Percentiles rank a stretch among this genome's conserved stretches.
phyloP scores from a whole-genome alignment of 768 basidiomycete species.

The Mycena galericulata region DNA sequence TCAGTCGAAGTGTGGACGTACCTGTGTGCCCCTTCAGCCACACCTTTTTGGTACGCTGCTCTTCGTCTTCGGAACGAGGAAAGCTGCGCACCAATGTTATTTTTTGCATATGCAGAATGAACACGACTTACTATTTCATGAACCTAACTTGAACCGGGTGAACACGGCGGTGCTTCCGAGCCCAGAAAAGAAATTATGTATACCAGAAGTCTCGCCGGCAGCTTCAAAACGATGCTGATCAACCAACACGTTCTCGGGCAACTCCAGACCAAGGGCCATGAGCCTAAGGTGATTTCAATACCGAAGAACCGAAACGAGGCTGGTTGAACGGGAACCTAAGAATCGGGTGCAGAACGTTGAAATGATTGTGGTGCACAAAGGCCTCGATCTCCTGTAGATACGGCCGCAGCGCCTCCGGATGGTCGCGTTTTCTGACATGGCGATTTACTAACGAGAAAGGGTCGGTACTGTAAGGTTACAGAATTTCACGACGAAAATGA shows the following conservation, averaged over 20 bases:
- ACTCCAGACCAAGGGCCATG: conserved; percentile 57
- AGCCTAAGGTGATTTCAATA: conserved; percentile 40
- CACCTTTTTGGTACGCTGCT: conserved; percentile 55
- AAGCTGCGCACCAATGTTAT: conserved; percentile 43
- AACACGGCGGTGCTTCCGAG: not conserved
- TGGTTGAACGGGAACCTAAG: conserved; percentile 42
- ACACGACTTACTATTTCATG: conserved; percentile 60
- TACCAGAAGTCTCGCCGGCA: conserved; percentile 52
- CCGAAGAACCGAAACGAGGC: not conserved
- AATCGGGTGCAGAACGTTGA: conserved; percentile 50
- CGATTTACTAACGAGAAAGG: conserved; percentile 44
- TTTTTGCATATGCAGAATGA: not conserved
- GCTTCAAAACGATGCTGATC: conserved; percentile 53
- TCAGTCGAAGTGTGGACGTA: conserved; percentile 15
- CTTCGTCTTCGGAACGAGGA: conserved; percentile 56
- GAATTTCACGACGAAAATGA: not conserved
- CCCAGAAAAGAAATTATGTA: not conserved
- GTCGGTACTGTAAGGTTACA: not conserved
- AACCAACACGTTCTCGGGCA: conserved; percentile 59
- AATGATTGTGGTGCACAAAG: conserved; percentile 52
- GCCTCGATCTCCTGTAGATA: conserved; percentile 50
- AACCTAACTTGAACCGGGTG: conserved; percentile 48
- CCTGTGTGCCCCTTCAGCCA: conserved; percentile 67
- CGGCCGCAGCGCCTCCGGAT: conserved; percentile 52
- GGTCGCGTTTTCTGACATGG: conserved; percentile 46